Evolutionary conservation across 768 basidiomycete genomes (phyloP), one percentile per base, ranked within the genome.

Genomic region (Rhodocollybia butyracea): DNA sequence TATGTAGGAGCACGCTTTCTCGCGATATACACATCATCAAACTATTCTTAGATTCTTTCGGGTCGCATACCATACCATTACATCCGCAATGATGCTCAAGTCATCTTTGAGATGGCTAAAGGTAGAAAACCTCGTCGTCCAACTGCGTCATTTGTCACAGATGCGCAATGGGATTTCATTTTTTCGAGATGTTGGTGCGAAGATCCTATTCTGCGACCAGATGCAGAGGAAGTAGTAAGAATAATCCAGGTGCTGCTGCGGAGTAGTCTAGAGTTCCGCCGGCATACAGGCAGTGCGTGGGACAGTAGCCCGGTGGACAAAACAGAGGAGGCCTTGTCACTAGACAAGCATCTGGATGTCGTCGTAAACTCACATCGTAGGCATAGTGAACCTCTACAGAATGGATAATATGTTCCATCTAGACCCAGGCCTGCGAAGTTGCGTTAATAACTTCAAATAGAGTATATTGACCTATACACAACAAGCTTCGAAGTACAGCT

Each of bases 41-140:
- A 27, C 10, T 12, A 46, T 26, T 31, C 26, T 34, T 38, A 51
- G 38, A 55, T 52, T 31, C 63, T 77, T 8, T 74, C 75, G 2
- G 76, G 75, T 2, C 64, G 73, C 8, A 70, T 75, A 36, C 76
- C 76, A 1, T 76, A 75, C 55, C 72, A 73, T 48, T 76, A 76
- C 59, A 58, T 76, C 15, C 63, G 62, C 5, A 63, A 57, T 8
- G 73, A 77, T 56, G 69, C 66, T 0, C 73, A 72, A 43, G 76
- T 76, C n/a, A 65, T 75, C 19, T 70, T 77, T 46, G 74, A 75
- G 59, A 58, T 77, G 34, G 69, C 75, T 57, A 63, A 66, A 42
- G 75, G 75, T 26, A 67, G 67, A 47, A 72, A 73, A 55, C 76
- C 76, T 13, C 69, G 73, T 2, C 66, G 76, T 4, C 76, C 74